A percentile compares a stretch with the other conserved stretches of the same genome.
Conservation (phyloP, 202 grass and related monocot species). For the Carex arenaria region DNA sequence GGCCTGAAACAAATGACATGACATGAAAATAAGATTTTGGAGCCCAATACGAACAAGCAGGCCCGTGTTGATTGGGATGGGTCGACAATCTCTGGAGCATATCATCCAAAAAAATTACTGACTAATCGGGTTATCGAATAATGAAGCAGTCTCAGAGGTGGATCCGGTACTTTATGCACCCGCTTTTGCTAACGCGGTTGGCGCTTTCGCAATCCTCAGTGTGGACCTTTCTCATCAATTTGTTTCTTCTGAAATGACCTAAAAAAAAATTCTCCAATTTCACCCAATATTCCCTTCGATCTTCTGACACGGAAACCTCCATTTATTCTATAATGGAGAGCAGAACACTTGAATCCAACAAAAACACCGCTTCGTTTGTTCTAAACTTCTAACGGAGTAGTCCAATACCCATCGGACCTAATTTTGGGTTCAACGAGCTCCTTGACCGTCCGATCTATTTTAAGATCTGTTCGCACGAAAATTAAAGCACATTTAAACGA, state of each 20-base stretch:
- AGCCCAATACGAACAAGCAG: neutral
- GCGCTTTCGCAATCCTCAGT: neutral
- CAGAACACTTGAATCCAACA: neutral
- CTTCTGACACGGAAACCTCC: neutral
- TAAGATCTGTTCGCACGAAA: too few species aligned
- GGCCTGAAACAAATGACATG: too few species aligned
- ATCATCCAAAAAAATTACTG: too few species aligned
- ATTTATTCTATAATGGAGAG: neutral
- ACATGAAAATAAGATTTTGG: too few species aligned
- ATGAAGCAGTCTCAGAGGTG: neutral
- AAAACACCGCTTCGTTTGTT: neutral
- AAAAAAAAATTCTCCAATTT: neutral
- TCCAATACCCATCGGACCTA: too few species aligned
- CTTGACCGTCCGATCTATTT: too few species aligned
- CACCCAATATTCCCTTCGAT: neutral
- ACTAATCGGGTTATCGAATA: neutral
- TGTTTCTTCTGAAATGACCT: neutral
- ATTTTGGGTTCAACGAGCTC: too few species aligned
- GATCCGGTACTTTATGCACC: too few species aligned
- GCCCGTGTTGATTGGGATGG: neutral
- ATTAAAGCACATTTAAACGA: too few species aligned
- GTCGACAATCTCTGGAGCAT: neutral
- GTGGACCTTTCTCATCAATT: neutral
- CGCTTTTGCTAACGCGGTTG: too few species aligned
- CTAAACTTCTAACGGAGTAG: neutral